Percentiles rank a stretch among this genome's conserved stretches.
Evolutionary conservation across 2,329 filamentous ascomycete genomes (phyloP).

Genomic region (Hypoxylon sp.): DNA sequence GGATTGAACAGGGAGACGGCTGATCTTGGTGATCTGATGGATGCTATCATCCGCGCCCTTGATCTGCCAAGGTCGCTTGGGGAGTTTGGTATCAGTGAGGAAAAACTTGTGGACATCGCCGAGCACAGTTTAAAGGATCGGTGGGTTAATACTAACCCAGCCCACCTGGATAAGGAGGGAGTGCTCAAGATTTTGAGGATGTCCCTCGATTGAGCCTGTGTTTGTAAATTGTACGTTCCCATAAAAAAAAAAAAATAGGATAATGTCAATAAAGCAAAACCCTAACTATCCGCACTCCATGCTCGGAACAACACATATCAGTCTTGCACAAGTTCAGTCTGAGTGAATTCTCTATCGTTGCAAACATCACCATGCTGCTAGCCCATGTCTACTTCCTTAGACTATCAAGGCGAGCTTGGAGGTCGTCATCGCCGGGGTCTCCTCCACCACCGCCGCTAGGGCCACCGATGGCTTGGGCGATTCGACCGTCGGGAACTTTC

Average conservation of each 20-base stretch:
- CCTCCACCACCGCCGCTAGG: slow-evolving; percentile 67
- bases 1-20: slow-evolving; percentile 50
- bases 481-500: slow-evolving; percentile 78
- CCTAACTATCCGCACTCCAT: slow-evolving; percentile 26
- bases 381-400: slow-evolving; percentile 69
- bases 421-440: slow-evolving; percentile 86
- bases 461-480: slow-evolving; percentile 88
- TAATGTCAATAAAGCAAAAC: slow-evolving; percentile 28
- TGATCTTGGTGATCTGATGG: slow-evolving; percentile 67
- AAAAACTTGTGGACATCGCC: slow-evolving; percentile 65
- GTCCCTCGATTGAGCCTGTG: slow-evolving; percentile 44
- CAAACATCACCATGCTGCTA: slow-evolving; percentile 5
- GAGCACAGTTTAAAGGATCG: slow-evolving; percentile 65
- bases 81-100: slow-evolving; percentile 65
- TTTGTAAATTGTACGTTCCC: slow-evolving; percentile 21
- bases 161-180: slow-evolving; percentile 64
- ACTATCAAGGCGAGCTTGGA: slow-evolving; percentile 94
- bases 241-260: slow-evolving; percentile 13
- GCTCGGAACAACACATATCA: slow-evolving; percentile 30
- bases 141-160: slow-evolving; percentile 66
- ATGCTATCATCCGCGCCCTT: slow-evolving; percentile 65
- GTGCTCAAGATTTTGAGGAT: slow-evolving; percentile 66
- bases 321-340: slow-evolving; percentile 16
- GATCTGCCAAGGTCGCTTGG: slow-evolving; percentile 68
- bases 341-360: slow-evolving; percentile 1